Percentiles rank a stretch among this genome's conserved stretches.
These are phyloP conservation scores for Debaryomyces coudertii DNA, from an alignment of 1,139 yeast species.

Conservation along the genomic window DNA sequence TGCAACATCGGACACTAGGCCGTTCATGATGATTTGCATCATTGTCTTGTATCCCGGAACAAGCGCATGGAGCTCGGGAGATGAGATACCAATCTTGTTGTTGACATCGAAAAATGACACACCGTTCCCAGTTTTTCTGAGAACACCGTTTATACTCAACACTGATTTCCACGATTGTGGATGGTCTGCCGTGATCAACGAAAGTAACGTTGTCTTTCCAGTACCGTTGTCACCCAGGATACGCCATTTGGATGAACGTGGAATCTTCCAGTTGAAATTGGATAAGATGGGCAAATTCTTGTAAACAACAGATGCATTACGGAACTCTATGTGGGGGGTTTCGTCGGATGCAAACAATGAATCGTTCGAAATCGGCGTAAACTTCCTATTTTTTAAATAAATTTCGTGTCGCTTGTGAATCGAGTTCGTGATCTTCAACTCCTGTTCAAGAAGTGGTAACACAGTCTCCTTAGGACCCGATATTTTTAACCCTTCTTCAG, in stretches of 20 bases:
- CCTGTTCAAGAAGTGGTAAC: constrained; percentile 11
- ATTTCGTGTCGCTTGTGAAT: constrained; percentile 14
- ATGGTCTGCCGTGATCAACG: constrained; percentile 89
- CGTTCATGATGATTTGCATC: constrained; percentile 68
- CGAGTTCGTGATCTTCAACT: constrained; percentile 8
- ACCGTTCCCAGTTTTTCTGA: constrained; percentile 71
- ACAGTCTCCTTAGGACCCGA: constrained; percentile 48
- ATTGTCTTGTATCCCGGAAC: constrained; percentile 65
- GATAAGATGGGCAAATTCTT: constrained; percentile 61
- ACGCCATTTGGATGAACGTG: constrained; percentile 83
- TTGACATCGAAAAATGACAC: constrained; percentile 80
- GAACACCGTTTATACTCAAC: constrained; percentile 63
- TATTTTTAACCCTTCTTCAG: constrained; percentile 48
- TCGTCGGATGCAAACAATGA: constrained; percentile 7
- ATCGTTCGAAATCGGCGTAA: constrained; percentile 14
- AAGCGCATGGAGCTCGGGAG: constrained; percentile 90
- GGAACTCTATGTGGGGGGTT: constrained; percentile 57
- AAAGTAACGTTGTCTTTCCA: constrained; percentile 86
- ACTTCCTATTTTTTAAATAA: constrained; percentile 9
- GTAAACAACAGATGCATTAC: constrained; percentile 67
- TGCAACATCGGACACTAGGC: constrained; percentile 62
- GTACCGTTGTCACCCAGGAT: constrained; percentile 88
- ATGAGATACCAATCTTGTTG: constrained; percentile 77
- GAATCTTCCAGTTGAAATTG: constrained; percentile 67
- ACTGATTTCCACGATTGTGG: constrained; percentile 92